Evolutionary conservation across 495 filamentous ascomycete species (phyloP).

Genomic region (Aspergillus incahuasiensis): DNA sequence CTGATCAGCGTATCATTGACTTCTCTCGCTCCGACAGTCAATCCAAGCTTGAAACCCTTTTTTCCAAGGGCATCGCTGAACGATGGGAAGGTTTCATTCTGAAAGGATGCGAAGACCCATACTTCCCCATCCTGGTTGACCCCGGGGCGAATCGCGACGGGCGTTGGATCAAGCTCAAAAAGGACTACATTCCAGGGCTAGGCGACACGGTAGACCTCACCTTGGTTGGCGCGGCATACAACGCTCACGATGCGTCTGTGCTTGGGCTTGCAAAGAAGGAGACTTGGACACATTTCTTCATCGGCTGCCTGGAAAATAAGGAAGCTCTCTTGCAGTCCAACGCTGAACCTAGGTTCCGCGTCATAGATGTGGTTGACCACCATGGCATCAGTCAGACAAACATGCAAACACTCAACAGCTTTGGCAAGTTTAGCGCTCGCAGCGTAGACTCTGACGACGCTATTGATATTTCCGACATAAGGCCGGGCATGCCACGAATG

Average conservation of each 20-base stretch:
- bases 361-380: conserved; percentile 54
- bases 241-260: conserved; percentile 49
- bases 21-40: conserved; percentile 46
- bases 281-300: conserved; percentile 72
- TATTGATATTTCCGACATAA: conserved; percentile 34
- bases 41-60: conserved; percentile 51
- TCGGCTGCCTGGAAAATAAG: conserved; percentile 74
- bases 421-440: conserved; percentile 40
- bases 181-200: conserved; percentile 76
- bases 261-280: conserved; percentile 42
- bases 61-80: conserved; percentile 59
- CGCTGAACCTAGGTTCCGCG: conserved; percentile 55
- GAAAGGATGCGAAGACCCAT: conserved; percentile 73
- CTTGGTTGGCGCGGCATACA: conserved; percentile 66
- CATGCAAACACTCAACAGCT: conserved; percentile 48
- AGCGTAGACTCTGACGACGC: conserved; percentile 19
- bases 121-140: conserved; percentile 54
- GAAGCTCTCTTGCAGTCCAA: conserved; percentile 49
- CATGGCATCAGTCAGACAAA: conserved; percentile 48
- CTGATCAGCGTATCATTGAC: conserved; percentile 58
- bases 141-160: conserved; percentile 31
- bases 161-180: conserved; percentile 80
- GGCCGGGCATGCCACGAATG: conserved; percentile 27
- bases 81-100: conserved; percentile 73
- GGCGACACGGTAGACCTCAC: conserved; percentile 81